Base-by-base conservation (phyloP, 148 eudicot genomes). In the Pouteria glomerata region DNA sequence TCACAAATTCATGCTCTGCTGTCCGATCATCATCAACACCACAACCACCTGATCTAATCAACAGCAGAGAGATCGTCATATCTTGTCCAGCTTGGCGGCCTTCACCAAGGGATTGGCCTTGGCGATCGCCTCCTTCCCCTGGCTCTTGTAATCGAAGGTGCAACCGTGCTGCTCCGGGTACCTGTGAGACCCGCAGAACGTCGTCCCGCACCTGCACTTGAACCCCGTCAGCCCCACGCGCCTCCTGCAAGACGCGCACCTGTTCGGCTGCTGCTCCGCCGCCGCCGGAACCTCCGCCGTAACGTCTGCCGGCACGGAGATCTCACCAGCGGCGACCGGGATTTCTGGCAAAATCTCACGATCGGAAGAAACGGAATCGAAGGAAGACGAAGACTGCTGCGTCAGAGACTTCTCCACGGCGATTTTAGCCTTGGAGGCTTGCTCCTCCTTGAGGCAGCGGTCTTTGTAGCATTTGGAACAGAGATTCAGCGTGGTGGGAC, bases 201-300 rank as follows among this genome's bases (percentile, higher is more conserved):
- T 69, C 30, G 58, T 39, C 57, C 82, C 91, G 33, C 91, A 87
- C 74, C 74, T 68, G 73, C 91, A 87, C 56, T 60, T 74, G 45
- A 85, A 85, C 29, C 92, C 89, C 19, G 75, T 74, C 48, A 88
- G 33, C 29, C 92, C 92, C 18, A 85, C 89, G 47, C 82, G 79
- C 74, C 78, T 77, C 56, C 80, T 74, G 45, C 92, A 88, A 45
- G 68, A 21, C 59, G 39, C 58, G 45, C 92, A 88, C 73, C 82
- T 52, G 55, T 79, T 83, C 65, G 87, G 57, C 57, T 57, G 63
- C 39, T n/a, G 44, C 18, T 0, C 55, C 23, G 5, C 68, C 0
- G 34, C 23, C 23, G 15, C 68, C 65, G 23, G 39, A 26, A 1
- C 27, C 44, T 1, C 35, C 35, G 14, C 52, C 30, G 2, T 41